Percentiles rank a stretch among this genome's conserved stretches.
These are phyloP conservation scores for Colletotrichum endophyticum DNA, from an alignment of 2,329 filamentous ascomycete species.

Conservation along the genomic window DNA sequence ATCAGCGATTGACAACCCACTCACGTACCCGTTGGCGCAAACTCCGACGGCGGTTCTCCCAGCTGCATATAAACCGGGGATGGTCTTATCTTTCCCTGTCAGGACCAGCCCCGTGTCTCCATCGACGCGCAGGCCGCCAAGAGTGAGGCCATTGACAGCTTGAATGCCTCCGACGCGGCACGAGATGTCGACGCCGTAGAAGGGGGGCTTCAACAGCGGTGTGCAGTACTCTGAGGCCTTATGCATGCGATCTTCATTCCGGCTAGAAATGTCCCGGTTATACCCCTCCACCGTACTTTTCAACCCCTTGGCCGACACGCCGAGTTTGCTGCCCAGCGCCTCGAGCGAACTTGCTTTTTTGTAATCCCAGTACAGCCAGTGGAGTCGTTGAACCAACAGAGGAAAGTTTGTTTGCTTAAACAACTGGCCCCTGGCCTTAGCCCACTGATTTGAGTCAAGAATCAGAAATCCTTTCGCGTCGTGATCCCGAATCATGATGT, in stretches of 20 bases:
- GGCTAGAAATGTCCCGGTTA: neutral
- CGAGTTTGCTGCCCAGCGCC: neutral
- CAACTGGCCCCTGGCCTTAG: neutral
- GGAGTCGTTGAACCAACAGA: neutral
- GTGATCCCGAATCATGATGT: conserved; percentile 1
- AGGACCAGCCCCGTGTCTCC: neutral
- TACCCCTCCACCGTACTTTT: neutral
- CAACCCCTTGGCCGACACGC: neutral
- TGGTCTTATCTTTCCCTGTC: neutral
- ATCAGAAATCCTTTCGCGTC: conserved; percentile 10
- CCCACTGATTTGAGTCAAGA: conserved; percentile 16
- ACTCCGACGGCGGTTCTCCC: neutral
- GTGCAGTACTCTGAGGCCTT: neutral
- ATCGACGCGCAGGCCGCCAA: neutral
- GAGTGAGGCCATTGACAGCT: neutral
- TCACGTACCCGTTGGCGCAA: neutral
- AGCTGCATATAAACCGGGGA: neutral
- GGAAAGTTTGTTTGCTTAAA: conserved; percentile 8
- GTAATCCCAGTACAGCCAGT: neutral
- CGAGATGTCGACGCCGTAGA: neutral
- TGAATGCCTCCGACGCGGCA: neutral
- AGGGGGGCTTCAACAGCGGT: neutral
- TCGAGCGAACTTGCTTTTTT: conserved; percentile 4
- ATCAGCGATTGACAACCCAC: neutral
- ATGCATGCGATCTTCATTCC: neutral